Conservation (phyloP, 768 basidiomycete genomes). For the Leccinum longicurvipes region DNA sequence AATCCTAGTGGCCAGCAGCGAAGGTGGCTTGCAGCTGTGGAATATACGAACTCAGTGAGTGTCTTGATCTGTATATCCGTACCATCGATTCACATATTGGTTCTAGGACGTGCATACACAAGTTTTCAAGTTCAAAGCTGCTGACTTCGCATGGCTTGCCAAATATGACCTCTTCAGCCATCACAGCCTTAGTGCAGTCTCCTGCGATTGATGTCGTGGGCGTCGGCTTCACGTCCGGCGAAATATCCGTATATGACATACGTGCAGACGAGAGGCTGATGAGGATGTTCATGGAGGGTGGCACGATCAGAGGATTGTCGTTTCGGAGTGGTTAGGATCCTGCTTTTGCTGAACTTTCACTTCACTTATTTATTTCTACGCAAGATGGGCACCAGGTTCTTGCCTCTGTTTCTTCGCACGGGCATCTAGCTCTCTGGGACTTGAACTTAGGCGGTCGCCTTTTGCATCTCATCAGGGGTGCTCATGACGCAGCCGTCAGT, state of each 20-base stretch:
- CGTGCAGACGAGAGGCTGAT: slow-evolving; percentile 87
- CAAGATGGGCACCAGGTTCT: slow-evolving; percentile 85
- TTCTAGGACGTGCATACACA: slow-evolving; percentile 76
- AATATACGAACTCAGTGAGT: slow-evolving; percentile 81
- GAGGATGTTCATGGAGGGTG: slow-evolving; percentile 88
- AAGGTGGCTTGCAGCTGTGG: slow-evolving; percentile 90
- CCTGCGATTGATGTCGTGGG: slow-evolving; percentile 96
- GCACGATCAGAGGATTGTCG: slow-evolving; percentile 67
- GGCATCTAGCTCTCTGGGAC: slow-evolving; percentile 93
- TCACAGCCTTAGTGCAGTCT: slow-evolving; percentile 83
- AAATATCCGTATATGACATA: slow-evolving; percentile 86
- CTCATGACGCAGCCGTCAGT: slow-evolving; percentile 83
- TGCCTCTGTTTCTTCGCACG: slow-evolving; percentile 81
- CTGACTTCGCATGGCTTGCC: slow-evolving; percentile 36
- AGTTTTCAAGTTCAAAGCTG: slow-evolving; percentile 59
- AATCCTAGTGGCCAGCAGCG: slow-evolving; percentile 74
- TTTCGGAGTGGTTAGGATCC: slow-evolving; percentile 75
- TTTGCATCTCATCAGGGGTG: slow-evolving; percentile 81
- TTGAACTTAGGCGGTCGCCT: slow-evolving; percentile 77
- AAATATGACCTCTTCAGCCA: slow-evolving; percentile 38
- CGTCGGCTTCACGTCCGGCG: slow-evolving; percentile 86
- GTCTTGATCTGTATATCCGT: background rate
- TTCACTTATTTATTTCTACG: slow-evolving; percentile 2
- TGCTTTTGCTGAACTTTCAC: background rate
- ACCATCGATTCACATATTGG: background rate